These are phyloP conservation scores for Monosporozyma aerobia DNA, from an alignment of 805 yeast species.

Conservation along the genomic window DNA sequence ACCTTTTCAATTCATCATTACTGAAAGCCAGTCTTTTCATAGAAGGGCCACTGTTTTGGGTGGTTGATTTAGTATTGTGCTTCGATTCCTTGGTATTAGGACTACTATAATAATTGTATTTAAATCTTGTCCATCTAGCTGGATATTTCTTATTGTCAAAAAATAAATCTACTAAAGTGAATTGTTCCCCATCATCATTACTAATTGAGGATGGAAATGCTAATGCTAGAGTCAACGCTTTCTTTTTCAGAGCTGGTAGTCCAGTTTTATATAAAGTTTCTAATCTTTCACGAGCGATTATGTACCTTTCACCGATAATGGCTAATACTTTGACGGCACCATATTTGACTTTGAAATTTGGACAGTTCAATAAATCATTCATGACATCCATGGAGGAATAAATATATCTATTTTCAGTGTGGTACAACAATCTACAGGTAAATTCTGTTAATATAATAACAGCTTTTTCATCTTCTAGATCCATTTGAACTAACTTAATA, in stretches of 20 bases:
- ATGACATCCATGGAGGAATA: slow-evolving; percentile 61
- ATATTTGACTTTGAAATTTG: slow-evolving; percentile 49
- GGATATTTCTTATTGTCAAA: slow-evolving; percentile 41
- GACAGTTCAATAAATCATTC: slow-evolving; percentile 47
- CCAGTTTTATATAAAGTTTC: slow-evolving; percentile 19
- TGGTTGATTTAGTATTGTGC: slow-evolving; percentile 8
- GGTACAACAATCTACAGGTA: slow-evolving; percentile 53
- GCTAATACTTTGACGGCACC: slow-evolving; percentile 53
- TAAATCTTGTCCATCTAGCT: slow-evolving; percentile 45
- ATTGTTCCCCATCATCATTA: slow-evolving; percentile 33
- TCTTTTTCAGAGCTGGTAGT: slow-evolving; percentile 32
- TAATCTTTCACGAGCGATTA: slow-evolving; percentile 29
- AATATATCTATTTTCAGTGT: slow-evolving; percentile 57
- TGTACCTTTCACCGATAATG: slow-evolving; percentile 51
- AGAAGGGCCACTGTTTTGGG: slow-evolving; percentile 7
- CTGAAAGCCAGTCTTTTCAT: slow-evolving; percentile 41
- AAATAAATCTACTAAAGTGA: slow-evolving; percentile 39
- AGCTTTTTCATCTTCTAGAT: slow-evolving; percentile 37
- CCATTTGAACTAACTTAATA: slow-evolving; percentile 40
- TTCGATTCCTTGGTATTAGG: slow-evolving; percentile 7
- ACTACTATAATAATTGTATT: slow-evolving; percentile 41
- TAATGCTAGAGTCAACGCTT: slow-evolving; percentile 45
- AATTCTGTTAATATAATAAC: slow-evolving; percentile 50
- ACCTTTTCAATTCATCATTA: slow-evolving; percentile 48
- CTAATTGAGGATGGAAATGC: slow-evolving; percentile 42